Percentiles rank a stretch among this genome's conserved stretches.
phyloP scores from a whole-genome alignment of 148 eudicot genomes.

The Spergularia bocconei region DNA sequence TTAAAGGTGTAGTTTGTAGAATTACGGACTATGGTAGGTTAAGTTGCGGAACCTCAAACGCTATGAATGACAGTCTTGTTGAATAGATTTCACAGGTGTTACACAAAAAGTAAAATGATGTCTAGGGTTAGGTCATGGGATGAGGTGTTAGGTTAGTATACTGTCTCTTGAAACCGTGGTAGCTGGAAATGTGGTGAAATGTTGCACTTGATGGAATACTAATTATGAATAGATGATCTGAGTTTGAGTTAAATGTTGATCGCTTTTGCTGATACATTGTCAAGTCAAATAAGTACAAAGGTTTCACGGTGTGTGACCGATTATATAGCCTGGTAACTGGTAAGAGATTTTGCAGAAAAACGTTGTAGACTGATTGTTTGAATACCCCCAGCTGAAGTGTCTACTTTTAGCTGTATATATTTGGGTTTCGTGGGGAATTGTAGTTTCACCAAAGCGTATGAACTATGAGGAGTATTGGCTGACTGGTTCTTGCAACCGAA shows the following conservation, averaged over 20 bases:
- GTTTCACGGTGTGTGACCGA: too few relatives aligned
- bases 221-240: background rate
- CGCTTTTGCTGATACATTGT: background rate
- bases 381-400: background rate
- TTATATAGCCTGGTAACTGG: background rate
- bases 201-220: background rate
- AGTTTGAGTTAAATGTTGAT: background rate
- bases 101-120: background rate
- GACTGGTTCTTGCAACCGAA: too few relatives aligned
- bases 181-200: background rate
- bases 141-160: background rate
- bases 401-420: background rate
- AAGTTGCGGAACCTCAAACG: background rate
- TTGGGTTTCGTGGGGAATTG: background rate
- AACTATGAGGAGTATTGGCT: too few relatives aligned
- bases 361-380: background rate
- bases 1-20: background rate
- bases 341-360: background rate
- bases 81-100: background rate
- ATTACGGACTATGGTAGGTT: background rate
- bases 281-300: background rate
- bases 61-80: background rate
- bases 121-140: background rate
- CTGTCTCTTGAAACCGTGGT: too few relatives aligned
- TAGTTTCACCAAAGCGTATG: background rate